A percentile compares a stretch with the other conserved stretches of the same genome.
phyloP scores from a whole-genome alignment of 768 basidiomycete genomes.

The Trametes maxima region DNA sequence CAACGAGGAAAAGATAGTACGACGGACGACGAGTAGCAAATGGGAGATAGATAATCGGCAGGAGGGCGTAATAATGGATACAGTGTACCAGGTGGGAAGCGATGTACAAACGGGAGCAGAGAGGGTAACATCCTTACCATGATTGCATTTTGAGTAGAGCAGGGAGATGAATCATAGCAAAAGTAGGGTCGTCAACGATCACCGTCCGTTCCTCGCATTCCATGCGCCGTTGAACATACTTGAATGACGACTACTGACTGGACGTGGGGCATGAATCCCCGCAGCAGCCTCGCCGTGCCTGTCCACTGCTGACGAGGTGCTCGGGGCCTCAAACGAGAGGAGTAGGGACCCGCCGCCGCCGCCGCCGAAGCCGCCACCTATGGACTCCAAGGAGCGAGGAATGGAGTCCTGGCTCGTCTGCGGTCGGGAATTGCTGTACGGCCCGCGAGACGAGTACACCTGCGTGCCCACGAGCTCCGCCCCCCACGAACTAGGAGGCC shows the following conservation, averaged over 20 bases:
- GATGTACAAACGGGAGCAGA: too few species aligned
- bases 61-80: not conserved
- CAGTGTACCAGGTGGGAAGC: not conserved
- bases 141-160: too few species aligned
- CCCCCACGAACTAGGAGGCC: not conserved
- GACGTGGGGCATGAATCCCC: conserved; percentile 25
- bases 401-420: conserved; percentile 19
- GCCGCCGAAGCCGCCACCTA: conserved; percentile 1
- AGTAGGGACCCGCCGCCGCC: conserved; percentile 13
- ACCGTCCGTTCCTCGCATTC: conserved; percentile 10
- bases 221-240: conserved; percentile 15
- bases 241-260: conserved; percentile 19
- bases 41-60: not conserved
- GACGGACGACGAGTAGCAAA: not conserved
- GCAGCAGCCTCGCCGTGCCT: conserved; percentile 22
- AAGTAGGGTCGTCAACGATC: not conserved
- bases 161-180: not conserved
- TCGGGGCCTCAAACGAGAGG: conserved; percentile 20
- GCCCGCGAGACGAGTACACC: conserved; percentile 5
- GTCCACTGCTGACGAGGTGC: conserved; percentile 23
- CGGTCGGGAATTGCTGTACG: not conserved
- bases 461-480: not conserved
- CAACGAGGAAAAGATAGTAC: not conserved
- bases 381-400: conserved; percentile 14
- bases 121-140: too few species aligned